Evolutionary conservation across 2,329 filamentous ascomycete genomes (phyloP), one percentile per base, ranked within the genome.

Genomic region (Fusarium tricinctum): DNA sequence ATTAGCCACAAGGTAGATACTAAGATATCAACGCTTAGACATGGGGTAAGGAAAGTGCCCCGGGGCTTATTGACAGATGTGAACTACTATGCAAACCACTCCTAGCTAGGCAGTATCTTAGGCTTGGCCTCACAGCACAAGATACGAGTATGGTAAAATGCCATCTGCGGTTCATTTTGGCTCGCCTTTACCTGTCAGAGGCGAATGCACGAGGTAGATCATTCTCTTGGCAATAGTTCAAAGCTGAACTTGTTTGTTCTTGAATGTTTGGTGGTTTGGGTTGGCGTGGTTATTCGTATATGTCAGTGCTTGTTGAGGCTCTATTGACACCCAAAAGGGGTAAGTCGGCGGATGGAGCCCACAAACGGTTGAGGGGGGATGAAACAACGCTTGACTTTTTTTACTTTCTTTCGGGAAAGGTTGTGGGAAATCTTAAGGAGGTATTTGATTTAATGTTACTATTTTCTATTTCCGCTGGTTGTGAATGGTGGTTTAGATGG

Each of bases 241-340:
- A n/a, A 17, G 13, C 20, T 55, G 26, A 7, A 14, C 14, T 3
- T 26, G 46, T 60, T 64, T 60, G 60, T 63, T 42, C 44, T 13
- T 42, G 28, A 3, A 5, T 23, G 22, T 47, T 42, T 22, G 28
- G 38, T 17, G 15, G 39, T 35, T 64, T 69, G 23, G 23, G 23
- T 8, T 23, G 23, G 23, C 23, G 23, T 23, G 43, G 40, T 42
- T 60, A 42, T 66, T 61, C 48, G 38, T 26, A 58, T n/a, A 23
- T 49, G 49, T 55, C 56, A 48, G 49, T 61, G 53, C 47, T 54
- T 60, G 66, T 72, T 74, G 71, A 73, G 50, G 63, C 58, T 71
- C 62, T 74, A 74, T 74, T 74, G 56, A 74, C 32, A 51, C 51
- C 72, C 71, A 51, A 64, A 74, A 67, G 28, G 45, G 72, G 72